Conservation (phyloP, 306 rosid species). For the Trichosanthes cucumerina region DNA sequence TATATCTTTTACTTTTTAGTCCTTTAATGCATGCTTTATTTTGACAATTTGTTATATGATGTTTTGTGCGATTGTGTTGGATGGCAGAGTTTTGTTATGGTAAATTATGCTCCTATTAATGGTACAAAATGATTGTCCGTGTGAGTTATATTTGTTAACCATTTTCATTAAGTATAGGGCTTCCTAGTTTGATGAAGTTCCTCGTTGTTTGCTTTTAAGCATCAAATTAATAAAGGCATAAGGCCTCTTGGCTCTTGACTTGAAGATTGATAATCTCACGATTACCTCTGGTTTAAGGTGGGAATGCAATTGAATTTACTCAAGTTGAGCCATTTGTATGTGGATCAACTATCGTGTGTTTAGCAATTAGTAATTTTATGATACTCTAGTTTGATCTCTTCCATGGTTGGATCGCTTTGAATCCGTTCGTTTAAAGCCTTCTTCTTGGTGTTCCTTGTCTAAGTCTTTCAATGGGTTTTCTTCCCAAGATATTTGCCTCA, state of each 20-base stretch:
- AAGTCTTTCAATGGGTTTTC: no score
- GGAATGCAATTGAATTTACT: not conserved
- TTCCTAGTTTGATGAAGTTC: not conserved
- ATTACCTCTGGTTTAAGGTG: not conserved
- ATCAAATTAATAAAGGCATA: not conserved
- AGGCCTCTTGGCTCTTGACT: not conserved
- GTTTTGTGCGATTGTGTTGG: not conserved
- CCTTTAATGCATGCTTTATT: not conserved
- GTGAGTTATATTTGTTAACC: not conserved
- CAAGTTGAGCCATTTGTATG: not conserved
- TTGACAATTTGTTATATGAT: not conserved
- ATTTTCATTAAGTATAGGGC: not conserved
- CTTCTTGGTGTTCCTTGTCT: no score
- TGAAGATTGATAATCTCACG: conserved; percentile 1
- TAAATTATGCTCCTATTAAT: not conserved
- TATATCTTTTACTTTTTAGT: not conserved
- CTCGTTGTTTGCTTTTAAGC: not conserved
- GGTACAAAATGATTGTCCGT: not conserved
- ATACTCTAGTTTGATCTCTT: not conserved
- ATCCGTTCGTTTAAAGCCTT: no score
- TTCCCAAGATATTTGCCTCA: no score
- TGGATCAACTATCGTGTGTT: not conserved
- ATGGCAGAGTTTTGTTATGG: not conserved
- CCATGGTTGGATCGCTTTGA: not conserved
- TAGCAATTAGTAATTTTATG: not conserved